These are phyloP conservation scores for Pelargonium exstipulatum DNA, from an alignment of 441 rosid genomes.

Conservation along the genomic window DNA sequence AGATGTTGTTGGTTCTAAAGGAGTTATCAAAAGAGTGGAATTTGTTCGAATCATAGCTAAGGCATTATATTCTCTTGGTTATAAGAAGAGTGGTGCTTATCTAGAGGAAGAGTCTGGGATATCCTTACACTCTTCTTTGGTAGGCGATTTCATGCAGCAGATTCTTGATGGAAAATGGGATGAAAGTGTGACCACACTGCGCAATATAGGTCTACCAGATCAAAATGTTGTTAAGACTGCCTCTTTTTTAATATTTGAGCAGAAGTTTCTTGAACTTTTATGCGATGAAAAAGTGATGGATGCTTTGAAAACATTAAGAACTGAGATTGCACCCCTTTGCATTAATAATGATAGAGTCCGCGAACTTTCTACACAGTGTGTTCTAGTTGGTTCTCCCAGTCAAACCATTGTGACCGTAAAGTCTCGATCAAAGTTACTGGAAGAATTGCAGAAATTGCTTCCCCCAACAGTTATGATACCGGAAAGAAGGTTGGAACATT, in stretches of 20 bases:
- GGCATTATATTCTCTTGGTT: slow-evolving; percentile 59
- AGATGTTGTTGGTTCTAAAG: slow-evolving; percentile 50
- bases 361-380: slow-evolving; percentile 38
- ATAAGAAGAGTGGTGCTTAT: slow-evolving; percentile 47
- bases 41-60: slow-evolving; percentile 51
- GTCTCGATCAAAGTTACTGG: slow-evolving; percentile 42
- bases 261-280: slow-evolving; percentile 51
- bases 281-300: slow-evolving; percentile 39
- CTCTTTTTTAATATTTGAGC: slow-evolving; percentile 52
- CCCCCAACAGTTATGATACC: slow-evolving; percentile 53
- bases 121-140: slow-evolving; percentile 40
- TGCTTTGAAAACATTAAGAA: slow-evolving; percentile 51
- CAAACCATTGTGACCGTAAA: slow-evolving; percentile 26
- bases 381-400: slow-evolving; percentile 25
- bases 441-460: slow-evolving; percentile 51
- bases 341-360: slow-evolving; percentile 29
- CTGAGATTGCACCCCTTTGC: slow-evolving; percentile 51
- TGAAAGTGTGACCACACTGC: slow-evolving; percentile 41
- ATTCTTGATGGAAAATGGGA: slow-evolving; percentile 51
- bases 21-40: slow-evolving; percentile 51
- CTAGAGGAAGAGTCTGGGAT: slow-evolving; percentile 66
- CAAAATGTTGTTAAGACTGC: slow-evolving; percentile 41
- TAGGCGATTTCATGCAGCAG: slow-evolving; percentile 39
- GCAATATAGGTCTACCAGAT: slow-evolving; percentile 38
- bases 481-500: slow-evolving; percentile 58